Conservation (phyloP, 208 protist genomes). For the Borovskyia barvae region DNA sequence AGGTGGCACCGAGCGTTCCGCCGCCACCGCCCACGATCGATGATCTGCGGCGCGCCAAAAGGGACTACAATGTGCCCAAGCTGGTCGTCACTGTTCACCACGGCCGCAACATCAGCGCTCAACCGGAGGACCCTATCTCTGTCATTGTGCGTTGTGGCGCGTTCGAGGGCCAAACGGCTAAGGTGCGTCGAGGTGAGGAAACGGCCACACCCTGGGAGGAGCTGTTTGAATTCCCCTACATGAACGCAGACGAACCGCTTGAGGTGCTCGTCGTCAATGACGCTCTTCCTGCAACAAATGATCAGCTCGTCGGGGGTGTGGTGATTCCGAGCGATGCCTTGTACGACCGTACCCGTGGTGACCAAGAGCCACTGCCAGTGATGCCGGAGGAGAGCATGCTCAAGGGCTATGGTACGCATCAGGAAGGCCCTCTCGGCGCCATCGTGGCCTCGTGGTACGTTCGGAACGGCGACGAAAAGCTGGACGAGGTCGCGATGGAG, state of each 20-base stretch:
- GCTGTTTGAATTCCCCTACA: slow-evolving; percentile 89
- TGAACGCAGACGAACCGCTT: slow-evolving; percentile 69
- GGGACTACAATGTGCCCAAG: slow-evolving; percentile 42
- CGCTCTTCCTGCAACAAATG: slow-evolving; percentile 44
- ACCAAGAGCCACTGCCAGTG: slow-evolving; percentile 77
- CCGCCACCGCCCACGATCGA: slow-evolving; percentile 71
- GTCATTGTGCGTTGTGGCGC: slow-evolving; percentile 86
- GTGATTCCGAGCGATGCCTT: slow-evolving; percentile 68
- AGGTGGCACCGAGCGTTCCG: slow-evolving; percentile 40
- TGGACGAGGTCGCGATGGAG: slow-evolving; percentile 51
- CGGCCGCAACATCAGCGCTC: slow-evolving; percentile 65
- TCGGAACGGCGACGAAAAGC: slow-evolving; percentile 51
- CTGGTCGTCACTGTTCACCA: slow-evolving; percentile 89
- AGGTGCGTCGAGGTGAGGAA: slow-evolving; percentile 70
- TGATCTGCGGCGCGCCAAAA: slow-evolving; percentile 52
- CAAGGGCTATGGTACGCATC: slow-evolving; percentile 39
- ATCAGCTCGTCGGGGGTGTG: slow-evolving; percentile 71
- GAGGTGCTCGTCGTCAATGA: slow-evolving; percentile 86
- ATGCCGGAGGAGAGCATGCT: slow-evolving; percentile 67
- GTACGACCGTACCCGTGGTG: slow-evolving; percentile 57
- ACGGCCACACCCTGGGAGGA: slow-evolving; percentile 79
- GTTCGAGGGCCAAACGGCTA: slow-evolving; percentile 87
- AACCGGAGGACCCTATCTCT: slow-evolving; percentile 60
- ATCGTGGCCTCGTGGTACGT: slow-evolving; percentile 87
- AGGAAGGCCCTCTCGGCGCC: slow-evolving; percentile 73